Evolutionary conservation across 352 stramenopile genomes (phyloP), one percentile per base, ranked within the genome.

Genomic region (Globisporangium canariense): DNA sequence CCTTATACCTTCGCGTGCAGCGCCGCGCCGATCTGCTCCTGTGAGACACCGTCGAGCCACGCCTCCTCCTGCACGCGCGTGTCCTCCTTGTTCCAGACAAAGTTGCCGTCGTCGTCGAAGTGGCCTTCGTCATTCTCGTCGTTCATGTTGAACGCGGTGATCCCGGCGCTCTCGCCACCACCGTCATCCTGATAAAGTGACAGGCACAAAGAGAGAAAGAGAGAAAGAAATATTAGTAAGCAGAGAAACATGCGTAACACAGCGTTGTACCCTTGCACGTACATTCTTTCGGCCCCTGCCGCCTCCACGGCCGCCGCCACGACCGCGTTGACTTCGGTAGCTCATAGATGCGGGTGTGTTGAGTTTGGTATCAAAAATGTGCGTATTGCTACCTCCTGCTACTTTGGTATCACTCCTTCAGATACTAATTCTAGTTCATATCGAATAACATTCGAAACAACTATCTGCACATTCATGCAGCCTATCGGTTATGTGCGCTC

Each of bases 51-150:
- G 40, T 93, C 83, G 18, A 95, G 78, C 86, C 86, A 95, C 30
- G 86, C 83, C 40, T 95, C 86, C 55, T 95, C 86, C 60, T 93
- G 84, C 38, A 92, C 81, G 45, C 76, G 78, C 62, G 80, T 86
- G 41, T 89, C 75, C 28, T 90, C 83, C 3, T 86, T 81, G 65
- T 88, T 83, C 86, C 86, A 95, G 36, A 93, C 76, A 58, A 92
- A 95, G 63, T 91, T 88, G 57, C 83, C 86, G 28, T 76, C 68
- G 14, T 80, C 78, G 70, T 95, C 86, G 60, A 95, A 95, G 65
- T 93, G 78, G 43, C 86, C 86, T 50, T 95, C 86, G 46, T 95
- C 86, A 57, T 90, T 81, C 67, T 95, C 86, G 62, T 95, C 86
- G 32, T 92, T 75, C 78, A 95, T 87, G 59, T 95, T 76, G 73